Conservation (phyloP, 1,139 yeast genomes). For the Hemisphaericaspora xylofermentans region DNA sequence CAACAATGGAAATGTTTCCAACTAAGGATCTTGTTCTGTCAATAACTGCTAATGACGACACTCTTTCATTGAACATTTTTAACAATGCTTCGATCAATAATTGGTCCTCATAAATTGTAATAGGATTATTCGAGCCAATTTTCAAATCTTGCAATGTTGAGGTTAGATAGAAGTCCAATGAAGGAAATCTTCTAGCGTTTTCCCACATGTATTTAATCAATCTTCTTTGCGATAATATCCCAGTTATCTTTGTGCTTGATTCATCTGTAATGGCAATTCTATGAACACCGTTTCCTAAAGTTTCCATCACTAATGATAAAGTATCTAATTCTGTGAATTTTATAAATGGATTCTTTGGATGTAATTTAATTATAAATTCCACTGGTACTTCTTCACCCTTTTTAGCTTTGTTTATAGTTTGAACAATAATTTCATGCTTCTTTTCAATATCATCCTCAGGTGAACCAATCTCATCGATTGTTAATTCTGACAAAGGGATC, state of each 20-base stretch:
- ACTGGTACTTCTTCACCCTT: conserved; percentile 77
- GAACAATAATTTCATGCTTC: conserved; percentile 27
- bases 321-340: conserved; percentile 69
- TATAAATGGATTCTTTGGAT: conserved; percentile 84
- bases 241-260: conserved; percentile 50
- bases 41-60: conserved; percentile 91
- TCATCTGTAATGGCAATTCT: conserved; percentile 77
- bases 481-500: conserved; percentile 42
- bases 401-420: conserved; percentile 50
- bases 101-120: conserved; percentile 83
- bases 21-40: conserved; percentile 72
- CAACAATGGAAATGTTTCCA: conserved; percentile 93
- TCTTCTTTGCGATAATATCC: conserved; percentile 87
- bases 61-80: conserved; percentile 80
- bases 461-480: conserved; percentile 25
- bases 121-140: conserved; percentile 70
- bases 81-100: conserved; percentile 81
- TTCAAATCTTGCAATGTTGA: conserved; percentile 63
- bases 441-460: conserved; percentile 17
- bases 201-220: conserved; percentile 84
- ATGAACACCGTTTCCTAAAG: conserved; percentile 89
- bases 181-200: conserved; percentile 80
- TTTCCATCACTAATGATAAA: conserved; percentile 73
- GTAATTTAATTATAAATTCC: conserved; percentile 69
- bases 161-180: conserved; percentile 71